Percentiles rank a stretch among this genome's conserved stretches.
phyloP scores from a whole-genome alignment of 495 filamentous ascomycete genomes.

The Chaetomidium leptoderma region DNA sequence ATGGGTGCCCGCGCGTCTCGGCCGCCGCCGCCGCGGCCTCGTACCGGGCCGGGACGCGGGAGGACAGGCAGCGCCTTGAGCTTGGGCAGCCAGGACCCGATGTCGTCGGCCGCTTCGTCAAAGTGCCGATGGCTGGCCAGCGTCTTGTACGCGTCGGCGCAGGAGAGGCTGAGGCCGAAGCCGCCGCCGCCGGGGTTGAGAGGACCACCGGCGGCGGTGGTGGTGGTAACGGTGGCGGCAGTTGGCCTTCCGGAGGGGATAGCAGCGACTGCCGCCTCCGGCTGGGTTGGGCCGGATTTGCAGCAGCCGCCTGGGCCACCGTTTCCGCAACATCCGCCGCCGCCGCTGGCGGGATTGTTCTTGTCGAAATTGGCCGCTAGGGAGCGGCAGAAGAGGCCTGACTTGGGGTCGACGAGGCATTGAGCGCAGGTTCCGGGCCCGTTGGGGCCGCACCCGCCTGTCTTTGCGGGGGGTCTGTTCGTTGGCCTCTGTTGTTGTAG shows the following conservation, averaged over 20 bases:
- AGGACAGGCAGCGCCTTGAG: slow-evolving; percentile 57
- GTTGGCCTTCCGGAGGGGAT: neutral
- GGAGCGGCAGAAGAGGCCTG: slow-evolving; percentile 81
- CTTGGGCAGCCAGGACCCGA: slow-evolving; percentile 70
- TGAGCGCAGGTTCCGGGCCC: slow-evolving; percentile 78
- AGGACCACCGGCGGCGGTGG: neutral
- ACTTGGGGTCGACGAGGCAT: slow-evolving; percentile 71
- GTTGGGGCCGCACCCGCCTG: slow-evolving; percentile 53
- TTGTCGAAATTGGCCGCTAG: slow-evolving; percentile 62
- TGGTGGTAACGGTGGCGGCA: neutral
- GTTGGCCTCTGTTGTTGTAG: slow-evolving; percentile 18
- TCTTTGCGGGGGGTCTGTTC: neutral
- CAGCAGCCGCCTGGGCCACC: slow-evolving; percentile 42
- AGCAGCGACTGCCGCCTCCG: neutral
- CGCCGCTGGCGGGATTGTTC: slow-evolving; percentile 32
- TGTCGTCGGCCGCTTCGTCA: slow-evolving; percentile 67
- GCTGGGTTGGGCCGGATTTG: slow-evolving; percentile 13
- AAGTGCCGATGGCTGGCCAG: slow-evolving; percentile 77
- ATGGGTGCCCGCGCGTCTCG: slow-evolving; percentile 52
- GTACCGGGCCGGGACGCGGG: slow-evolving; percentile 15
- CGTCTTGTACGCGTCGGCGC: slow-evolving; percentile 78
- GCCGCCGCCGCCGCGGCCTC: slow-evolving; percentile 6
- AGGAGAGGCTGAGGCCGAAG: slow-evolving; percentile 48
- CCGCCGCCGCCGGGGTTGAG: neutral
- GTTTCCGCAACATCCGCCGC: slow-evolving; percentile 51